Evolutionary conservation across 345 rosid genomes (phyloP).

Genomic region (Clarkia xantiana): DNA sequence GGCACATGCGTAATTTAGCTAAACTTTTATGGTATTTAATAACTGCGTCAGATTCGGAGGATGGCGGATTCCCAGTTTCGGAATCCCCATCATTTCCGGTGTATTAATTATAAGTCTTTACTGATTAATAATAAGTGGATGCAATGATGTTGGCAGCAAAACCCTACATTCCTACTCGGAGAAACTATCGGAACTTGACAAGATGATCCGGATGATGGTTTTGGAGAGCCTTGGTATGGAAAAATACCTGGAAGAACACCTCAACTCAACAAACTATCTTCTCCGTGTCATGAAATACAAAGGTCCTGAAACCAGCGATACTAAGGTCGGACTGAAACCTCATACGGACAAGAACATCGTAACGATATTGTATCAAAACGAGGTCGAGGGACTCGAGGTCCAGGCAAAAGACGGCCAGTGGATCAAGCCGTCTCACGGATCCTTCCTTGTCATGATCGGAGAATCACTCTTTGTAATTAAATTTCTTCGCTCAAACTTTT

Average conservation of each 20-base stretch:
- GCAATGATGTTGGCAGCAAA: slow-evolving; percentile 24
- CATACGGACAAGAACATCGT: slow-evolving; percentile 53
- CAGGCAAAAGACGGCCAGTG: slow-evolving; percentile 36
- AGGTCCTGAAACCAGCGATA: slow-evolving; percentile 37
- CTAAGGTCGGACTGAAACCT: slow-evolving; percentile 25
- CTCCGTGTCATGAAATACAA: slow-evolving; percentile 42
- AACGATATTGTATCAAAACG: slow-evolving; percentile 46
- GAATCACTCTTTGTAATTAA: slow-evolving; percentile 36
- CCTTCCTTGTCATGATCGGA: slow-evolving; percentile 43
- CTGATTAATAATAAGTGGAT: background rate
- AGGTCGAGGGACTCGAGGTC: slow-evolving; percentile 42
- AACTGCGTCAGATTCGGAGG: no score
- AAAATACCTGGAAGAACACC: slow-evolving; percentile 42
- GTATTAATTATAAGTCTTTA: no score
- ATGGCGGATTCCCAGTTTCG: no score
- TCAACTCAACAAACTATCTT: slow-evolving; percentile 40
- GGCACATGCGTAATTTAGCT: no score
- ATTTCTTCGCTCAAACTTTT: no score
- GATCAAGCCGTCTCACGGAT: slow-evolving; percentile 42
- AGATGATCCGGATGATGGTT: slow-evolving; percentile 31
- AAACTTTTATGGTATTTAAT: no score
- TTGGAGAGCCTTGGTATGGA: slow-evolving; percentile 39
- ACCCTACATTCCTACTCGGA: slow-evolving; percentile 17
- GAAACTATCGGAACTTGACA: slow-evolving; percentile 28
- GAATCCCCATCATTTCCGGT: no score